Evolutionary conservation across 441 rosid species (phyloP), one percentile per base, ranked within the genome.

Genomic region (Pelargonium cotyledonis): DNA sequence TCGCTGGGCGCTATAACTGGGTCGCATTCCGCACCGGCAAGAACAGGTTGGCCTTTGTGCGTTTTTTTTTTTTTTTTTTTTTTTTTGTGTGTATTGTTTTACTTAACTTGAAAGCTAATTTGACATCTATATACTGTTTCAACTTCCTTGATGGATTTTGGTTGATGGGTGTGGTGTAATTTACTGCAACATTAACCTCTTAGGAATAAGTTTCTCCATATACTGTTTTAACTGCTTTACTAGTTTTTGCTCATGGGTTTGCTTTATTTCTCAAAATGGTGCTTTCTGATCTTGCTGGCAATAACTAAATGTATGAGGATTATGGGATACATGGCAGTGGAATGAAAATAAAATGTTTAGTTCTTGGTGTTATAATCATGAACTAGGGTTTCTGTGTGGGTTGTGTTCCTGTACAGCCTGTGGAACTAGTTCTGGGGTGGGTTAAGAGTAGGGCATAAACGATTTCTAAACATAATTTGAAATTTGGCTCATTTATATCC

Each of bases 1-100:
- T 85, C 63, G 68, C 75, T 7, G 89, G 85, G 6, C 88, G 91
- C 51, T 89, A 87, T 78, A 75, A 77, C 57, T 89, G 90, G 90
- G 75, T 82, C 35, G 73, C 83, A 38, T 85, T 86, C 63, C 90
- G 89, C 58, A 79, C 85, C 4, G 91, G 91, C 68, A 87, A 83
- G 78, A 81, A 16, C 85, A 81, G 89, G 90, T 89, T 70, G 67
- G 80, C 70, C 58, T 73, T 78, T 74, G 12, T 26, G 9, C 8
- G 47, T 53, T 0, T 9, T 0, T 21, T 21, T 21, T 21, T 21
- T 1, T 1, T 21, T 1, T 1, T 55, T 18, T 63, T 55, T 38
- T 1, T 26, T 6, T 0, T n/a, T 35, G 64, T 57, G 31, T 26
- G 31, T 21, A 15, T 8, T 8, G 9, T 51, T 51, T 55, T 11